These are phyloP conservation scores for Cornus suecica DNA, from an alignment of 148 eudicot species.

Conservation along the genomic window DNA sequence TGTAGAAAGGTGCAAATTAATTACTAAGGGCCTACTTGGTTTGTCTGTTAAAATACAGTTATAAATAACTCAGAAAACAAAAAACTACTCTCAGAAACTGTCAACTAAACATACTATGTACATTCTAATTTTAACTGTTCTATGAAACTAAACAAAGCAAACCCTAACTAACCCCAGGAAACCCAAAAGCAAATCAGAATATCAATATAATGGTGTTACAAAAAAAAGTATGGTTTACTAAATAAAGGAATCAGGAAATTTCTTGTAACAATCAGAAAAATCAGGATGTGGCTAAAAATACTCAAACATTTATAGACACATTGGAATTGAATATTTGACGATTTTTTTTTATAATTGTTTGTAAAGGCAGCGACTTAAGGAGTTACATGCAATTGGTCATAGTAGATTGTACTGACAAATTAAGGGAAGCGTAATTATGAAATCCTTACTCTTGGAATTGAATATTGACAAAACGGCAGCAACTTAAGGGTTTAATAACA, in stretches of 20 bases:
- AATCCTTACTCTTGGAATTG: slow-evolving; percentile 43
- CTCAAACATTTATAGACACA: background rate
- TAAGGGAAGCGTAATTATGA: slow-evolving; percentile 3
- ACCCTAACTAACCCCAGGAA: background rate
- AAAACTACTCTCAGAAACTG: no score
- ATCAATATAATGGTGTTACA: background rate
- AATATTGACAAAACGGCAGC: background rate
- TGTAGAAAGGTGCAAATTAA: no score
- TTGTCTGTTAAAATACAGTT: no score
- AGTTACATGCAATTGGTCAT: background rate
- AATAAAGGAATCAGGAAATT: background rate
- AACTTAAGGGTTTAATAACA: background rate
- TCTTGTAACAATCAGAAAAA: background rate
- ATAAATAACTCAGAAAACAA: no score
- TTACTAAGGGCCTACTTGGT: no score
- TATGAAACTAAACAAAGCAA: no score
- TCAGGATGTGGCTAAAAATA: background rate
- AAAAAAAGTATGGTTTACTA: background rate
- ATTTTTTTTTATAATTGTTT: no score
- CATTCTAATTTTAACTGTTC: no score
- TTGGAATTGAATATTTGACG: background rate
- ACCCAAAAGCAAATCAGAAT: background rate
- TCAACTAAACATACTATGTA: no score
- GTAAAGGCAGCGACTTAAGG: background rate
- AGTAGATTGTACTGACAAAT: background rate